Conservation (phyloP, 2,329 filamentous ascomycete species). For the Neofusicoccum sp. region DNA sequence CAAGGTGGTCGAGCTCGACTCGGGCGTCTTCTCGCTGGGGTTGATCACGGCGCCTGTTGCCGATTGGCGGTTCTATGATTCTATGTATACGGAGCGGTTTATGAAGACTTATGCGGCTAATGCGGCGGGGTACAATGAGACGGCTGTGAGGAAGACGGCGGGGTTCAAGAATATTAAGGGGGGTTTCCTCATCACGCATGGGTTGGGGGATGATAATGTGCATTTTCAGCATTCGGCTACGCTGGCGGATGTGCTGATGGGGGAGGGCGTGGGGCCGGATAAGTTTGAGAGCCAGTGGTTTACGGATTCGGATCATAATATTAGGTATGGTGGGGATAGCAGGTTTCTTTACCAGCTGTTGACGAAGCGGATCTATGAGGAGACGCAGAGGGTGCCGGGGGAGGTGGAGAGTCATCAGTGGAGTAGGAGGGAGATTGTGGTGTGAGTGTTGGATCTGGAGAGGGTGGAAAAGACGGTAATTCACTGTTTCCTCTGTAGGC, state of each 20-base stretch:
- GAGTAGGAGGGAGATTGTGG: not conserved
- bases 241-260: slow-evolving; percentile 61
- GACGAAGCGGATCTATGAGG: slow-evolving; percentile 59
- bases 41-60: slow-evolving; percentile 65
- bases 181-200: slow-evolving; percentile 62
- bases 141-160: slow-evolving; percentile 56
- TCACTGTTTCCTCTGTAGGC: no score
- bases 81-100: slow-evolving; percentile 70
- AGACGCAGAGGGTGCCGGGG: slow-evolving; percentile 51
- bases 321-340: slow-evolving; percentile 56
- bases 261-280: slow-evolving; percentile 56
- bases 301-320: slow-evolving; percentile 62
- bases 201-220: slow-evolving; percentile 69
- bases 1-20: slow-evolving; percentile 64
- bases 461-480: no score
- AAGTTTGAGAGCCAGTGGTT: slow-evolving; percentile 63
- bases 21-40: slow-evolving; percentile 60
- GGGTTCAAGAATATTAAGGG: slow-evolving; percentile 65
- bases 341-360: slow-evolving; percentile 63
- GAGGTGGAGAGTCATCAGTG: slow-evolving; percentile 3
- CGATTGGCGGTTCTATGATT: slow-evolving; percentile 71
- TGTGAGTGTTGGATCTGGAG: no score
- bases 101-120: slow-evolving; percentile 64
- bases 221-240: slow-evolving; percentile 67
- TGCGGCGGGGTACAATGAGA: slow-evolving; percentile 58